Percentiles rank a stretch among this genome's conserved stretches.
These are phyloP conservation scores for Eimeria brunetti DNA, from an alignment of 169 alveolate genomes.

Conservation along the genomic window DNA sequence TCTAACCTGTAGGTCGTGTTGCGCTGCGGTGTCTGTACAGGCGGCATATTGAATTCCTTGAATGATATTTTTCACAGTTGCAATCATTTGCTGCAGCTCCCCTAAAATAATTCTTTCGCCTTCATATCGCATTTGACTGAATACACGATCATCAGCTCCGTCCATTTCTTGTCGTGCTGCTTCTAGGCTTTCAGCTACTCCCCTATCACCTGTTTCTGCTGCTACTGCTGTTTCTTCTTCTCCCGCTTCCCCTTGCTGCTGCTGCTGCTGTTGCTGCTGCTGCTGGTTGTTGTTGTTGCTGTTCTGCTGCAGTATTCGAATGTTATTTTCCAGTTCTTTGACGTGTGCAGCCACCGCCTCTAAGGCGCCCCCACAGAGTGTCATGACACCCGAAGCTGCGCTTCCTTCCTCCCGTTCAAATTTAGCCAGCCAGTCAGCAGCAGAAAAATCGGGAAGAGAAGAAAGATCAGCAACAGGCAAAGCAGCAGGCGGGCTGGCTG, in stretches of 20 bases:
- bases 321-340: background rate
- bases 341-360: background rate
- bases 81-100: constrained; percentile 18
- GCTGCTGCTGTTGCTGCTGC: background rate
- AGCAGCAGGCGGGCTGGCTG: background rate
- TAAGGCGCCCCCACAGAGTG: constrained; percentile 10
- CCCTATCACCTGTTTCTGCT: no score
- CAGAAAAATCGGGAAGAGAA: constrained; percentile 32
- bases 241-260: background rate
- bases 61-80: background rate
- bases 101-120: background rate
- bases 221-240: background rate
- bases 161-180: constrained; percentile 20
- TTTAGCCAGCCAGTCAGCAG: constrained; percentile 15
- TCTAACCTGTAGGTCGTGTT: constrained; percentile 39
- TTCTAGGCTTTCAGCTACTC: background rate
- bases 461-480: background rate
- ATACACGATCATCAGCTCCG: background rate
- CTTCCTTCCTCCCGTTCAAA: background rate
- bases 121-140: background rate
- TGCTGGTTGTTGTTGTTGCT: background rate
- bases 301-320: background rate
- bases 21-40: background rate
- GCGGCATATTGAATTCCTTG: constrained; percentile 12
- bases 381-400: constrained; percentile 2